A percentile compares a stretch with the other conserved stretches of the same genome.
Evolutionary conservation across 768 basidiomycete species (phyloP).

Genomic region (Bullera alba): DNA sequence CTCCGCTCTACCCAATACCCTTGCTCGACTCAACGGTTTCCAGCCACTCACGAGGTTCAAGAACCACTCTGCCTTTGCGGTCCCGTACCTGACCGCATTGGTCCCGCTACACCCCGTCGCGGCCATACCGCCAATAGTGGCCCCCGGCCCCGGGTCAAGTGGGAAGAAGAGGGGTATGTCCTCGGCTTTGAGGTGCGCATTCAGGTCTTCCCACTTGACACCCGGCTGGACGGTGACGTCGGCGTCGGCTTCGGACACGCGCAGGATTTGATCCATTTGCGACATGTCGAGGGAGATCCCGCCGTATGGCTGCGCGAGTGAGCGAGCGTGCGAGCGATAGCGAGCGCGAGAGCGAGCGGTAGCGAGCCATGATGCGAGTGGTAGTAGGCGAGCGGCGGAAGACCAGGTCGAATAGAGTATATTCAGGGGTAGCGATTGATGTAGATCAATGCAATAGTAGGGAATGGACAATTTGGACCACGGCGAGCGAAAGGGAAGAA

Average conservation of each 20-base stretch:
- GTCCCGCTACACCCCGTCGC: slow-evolving; percentile 81
- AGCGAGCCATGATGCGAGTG: too few species aligned
- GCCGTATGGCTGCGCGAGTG: slow-evolving; percentile 46
- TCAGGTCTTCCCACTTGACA: slow-evolving; percentile 42
- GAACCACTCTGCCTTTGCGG: slow-evolving; percentile 82
- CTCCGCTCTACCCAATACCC: too few species aligned
- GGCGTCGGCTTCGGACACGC: slow-evolving; percentile 43
- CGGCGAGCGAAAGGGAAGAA: background rate
- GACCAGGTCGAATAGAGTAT: too few species aligned
- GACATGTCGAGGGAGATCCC: slow-evolving; percentile 77
- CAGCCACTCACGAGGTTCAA: slow-evolving; percentile 59
- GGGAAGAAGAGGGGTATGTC: slow-evolving; percentile 82
- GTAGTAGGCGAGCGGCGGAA: too few species aligned
- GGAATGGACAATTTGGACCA: background rate
- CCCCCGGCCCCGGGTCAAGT: slow-evolving; percentile 62
- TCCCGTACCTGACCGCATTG: slow-evolving; percentile 65
- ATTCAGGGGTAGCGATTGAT: too few species aligned
- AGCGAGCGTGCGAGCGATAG: slow-evolving; percentile 8
- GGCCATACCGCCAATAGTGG: slow-evolving; percentile 85
- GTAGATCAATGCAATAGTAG: too few species aligned
- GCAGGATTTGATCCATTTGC: slow-evolving; percentile 69
- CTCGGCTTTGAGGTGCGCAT: slow-evolving; percentile 55
- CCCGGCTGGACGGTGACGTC: slow-evolving; percentile 45
- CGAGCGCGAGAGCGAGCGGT: background rate
- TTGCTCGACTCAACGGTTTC: background rate